These are phyloP conservation scores for Quercus lobata DNA, from an alignment of 331 rosid genomes.

Conservation along the genomic window DNA sequence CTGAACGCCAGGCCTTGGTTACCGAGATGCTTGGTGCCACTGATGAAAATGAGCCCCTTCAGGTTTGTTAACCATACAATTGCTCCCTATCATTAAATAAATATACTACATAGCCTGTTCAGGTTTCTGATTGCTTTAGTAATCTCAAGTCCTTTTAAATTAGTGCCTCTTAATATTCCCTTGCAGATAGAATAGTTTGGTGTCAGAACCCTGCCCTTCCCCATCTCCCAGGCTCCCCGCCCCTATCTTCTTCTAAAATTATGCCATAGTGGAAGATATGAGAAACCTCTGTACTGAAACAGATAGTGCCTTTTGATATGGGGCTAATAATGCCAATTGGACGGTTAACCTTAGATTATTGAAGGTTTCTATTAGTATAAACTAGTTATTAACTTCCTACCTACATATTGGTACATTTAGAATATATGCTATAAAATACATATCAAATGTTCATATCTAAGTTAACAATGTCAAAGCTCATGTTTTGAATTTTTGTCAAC, in stretches of 20 bases:
- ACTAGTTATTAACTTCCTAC: too few species aligned
- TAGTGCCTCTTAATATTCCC: background rate
- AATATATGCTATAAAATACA: too few species aligned
- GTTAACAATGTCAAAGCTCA: too few species aligned
- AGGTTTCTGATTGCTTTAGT: background rate
- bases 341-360: background rate
- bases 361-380: background rate
- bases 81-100: background rate
- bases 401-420: too few species aligned
- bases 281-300: background rate
- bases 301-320: background rate
- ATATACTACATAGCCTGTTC: background rate
- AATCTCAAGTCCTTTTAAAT: background rate
- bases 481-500: too few species aligned
- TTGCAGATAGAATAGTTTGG: too few species aligned
- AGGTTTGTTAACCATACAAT: constrained; percentile 44
- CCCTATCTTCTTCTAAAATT: background rate
- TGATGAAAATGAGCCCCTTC: constrained; percentile 98
- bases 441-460: too few species aligned
- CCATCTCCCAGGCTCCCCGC: too few species aligned
- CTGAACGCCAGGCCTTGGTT: constrained; percentile 80
- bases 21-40: constrained; percentile 97
- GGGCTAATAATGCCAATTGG: background rate
- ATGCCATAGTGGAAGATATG: background rate
- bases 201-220: too few species aligned